Base-by-base conservation (phyloP, 768 basidiomycete genomes). In the Lepiota venenata region DNA sequence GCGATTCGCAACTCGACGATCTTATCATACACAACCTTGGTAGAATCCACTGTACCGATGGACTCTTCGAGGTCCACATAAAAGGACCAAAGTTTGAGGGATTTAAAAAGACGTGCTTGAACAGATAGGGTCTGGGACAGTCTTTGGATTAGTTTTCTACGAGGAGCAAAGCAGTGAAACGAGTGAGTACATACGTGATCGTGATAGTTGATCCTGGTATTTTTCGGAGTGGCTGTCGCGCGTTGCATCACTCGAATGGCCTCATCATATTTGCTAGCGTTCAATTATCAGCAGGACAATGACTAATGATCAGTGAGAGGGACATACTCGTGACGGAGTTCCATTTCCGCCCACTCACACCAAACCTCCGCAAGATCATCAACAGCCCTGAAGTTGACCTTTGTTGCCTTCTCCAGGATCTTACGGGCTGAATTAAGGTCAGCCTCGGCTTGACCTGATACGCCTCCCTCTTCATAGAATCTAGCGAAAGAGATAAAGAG, bases 341-440 rank as follows among this genome's bases (percentile, higher is more conserved):
- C 97, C 88, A 98, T 85, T 71, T 99, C 97, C 6, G 97, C 85
- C 96, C 97, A 98, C 71, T 98, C 97, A 63, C 95, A 98, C 97
- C 97, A 99, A 12, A 98, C 82, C 68, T 98, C 97, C 0, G 97
- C 97, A 20, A 99, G 78, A 63, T 99, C 97, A 66, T 99, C 96
- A 9, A 99, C 95, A n/a, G 83, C 78, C 70, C 88, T 92, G 77
- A 94, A 98, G 64, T 88, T 90, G 39, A 97, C 85, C 61, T 90
- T 91, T 3, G 89, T 89, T 4, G 84, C 96, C 69, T 92, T 96
- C 66, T 98, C 94, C 35, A 98, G 73, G 25, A 98, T 88, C 73
- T 95, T 95, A 39, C 95, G 84, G 3, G 96, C 91, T 60, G 83
- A 90, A 45, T 84, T 84, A 1, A 98, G 70, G 63, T 98, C 93